Base-by-base conservation (phyloP, 2,329 filamentous ascomycete species). In the Trichoderma atroviride region DNA sequence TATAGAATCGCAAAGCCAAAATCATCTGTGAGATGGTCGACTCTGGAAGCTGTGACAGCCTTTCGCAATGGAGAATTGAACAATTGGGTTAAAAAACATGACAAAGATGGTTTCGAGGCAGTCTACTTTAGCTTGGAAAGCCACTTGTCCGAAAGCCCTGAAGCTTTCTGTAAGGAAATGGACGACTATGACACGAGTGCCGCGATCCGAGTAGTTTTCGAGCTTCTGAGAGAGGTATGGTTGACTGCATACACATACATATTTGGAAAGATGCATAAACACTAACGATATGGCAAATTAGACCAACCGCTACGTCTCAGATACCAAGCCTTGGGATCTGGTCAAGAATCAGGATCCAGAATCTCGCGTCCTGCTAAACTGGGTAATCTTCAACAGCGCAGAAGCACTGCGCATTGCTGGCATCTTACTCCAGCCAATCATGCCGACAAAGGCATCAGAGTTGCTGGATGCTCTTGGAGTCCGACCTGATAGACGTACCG, bases 391-490 rank as follows among this genome's bases (percentile, higher is more conserved):
- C 78, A 84, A 91, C 55, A 84, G 85, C 55, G 87, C 90, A 10
- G 96, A 99, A 80, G 87, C 91, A 5, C 78, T 97, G 58, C 91
- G 96, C 47, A 88, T 97, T 29, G 83, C 85, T 0, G 93, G 90
- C 16, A 97, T 99, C 74, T 83, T 98, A 58, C 82, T 99, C 56
- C 94, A 97, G 79, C 94, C 96, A 1, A 92, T 94, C 76, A 97
- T 99, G 86, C 96, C 96, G 0, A 84, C 82, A 52, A 97, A 96
- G 79, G 87, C 93, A 58, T 80, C 81, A 13, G 82, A 88, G 73
- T 80, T 97, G 37, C 86, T 99, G 0, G 91, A 97, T 77, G 86
- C 91, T 75, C 82, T 99, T 10, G 91, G 92, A 1, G 94, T 99
- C 5, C 81, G 83, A 3, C 77, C 82, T 10, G 83, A 86, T 11